Base-by-base conservation (phyloP, 2,329 filamentous ascomycete species). In the Cryphonectria radicalis region DNA sequence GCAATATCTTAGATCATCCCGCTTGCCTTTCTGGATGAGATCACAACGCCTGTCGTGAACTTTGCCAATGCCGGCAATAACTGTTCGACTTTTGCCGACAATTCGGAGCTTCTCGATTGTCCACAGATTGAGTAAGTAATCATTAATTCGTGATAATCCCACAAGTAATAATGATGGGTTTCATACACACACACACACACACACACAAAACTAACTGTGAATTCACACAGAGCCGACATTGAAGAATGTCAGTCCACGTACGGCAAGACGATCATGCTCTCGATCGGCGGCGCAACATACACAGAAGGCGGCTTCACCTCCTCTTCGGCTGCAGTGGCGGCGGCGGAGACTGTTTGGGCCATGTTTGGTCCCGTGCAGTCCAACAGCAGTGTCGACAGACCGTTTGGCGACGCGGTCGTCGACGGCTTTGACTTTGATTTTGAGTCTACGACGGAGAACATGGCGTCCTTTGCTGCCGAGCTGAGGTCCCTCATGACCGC, bases 391-490 rank as follows among this genome's bases (percentile, higher is more conserved):
- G 82, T 82, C 10, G 84, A 88, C 70, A 88, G 92, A 11, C 92
- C 92, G 1, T 94, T 94, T 77, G 90, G 90, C 68, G 80, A 81
- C 17, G 88, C 89, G 13, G 83, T 88, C 4, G 81, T 94, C 59
- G 91, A 94, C 78, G 92, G 92, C 5, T 93, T 94, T 78, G 92
- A 94, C 80, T 89, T 94, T 74, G 92, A 94, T 78, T 90, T 94
- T 73, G 92, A 94, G 81, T 83, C 87, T 5, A 79, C 80, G 3
- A 86, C 87, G 19, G 79, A 80, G 64, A 90, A 92, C 80, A 89
- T 91, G 81, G 84, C 83, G 0, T 81, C 87, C 1, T 92, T 93
- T 75, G 90, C 86, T 1, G 82, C 84, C 53, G 82, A 85, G 68
- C 84, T 93, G 13, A 87, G 90, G 42, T 75, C 78, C 22, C 79